Evolutionary conservation across 768 basidiomycete genomes (phyloP), one percentile per base, ranked within the genome.

Genomic region (Lactarius deliciosus): DNA sequence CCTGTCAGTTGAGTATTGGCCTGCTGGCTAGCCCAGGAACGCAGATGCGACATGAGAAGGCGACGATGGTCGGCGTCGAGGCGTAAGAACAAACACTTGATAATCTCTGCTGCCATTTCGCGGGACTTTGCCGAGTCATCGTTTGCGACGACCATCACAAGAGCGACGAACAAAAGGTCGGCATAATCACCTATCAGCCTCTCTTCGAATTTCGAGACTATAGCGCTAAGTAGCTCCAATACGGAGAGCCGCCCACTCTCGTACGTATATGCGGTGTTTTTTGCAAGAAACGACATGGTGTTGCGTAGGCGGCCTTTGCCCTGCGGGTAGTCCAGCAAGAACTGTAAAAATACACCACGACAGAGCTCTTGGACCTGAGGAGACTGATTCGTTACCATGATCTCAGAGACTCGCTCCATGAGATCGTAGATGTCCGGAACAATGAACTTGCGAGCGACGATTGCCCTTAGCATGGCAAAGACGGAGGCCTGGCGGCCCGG

Each of bases 361-460:
- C 93, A 96, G 10, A 92, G 85, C 74, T 97, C 95, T 74, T 96
- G 96, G 9, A 96, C 93, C 71, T 91, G 89, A 0, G 86, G 76
- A 3, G 96, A 94, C 76, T 98, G 96, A 70, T 85, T 95, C 15
- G 94, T 96, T 47, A 99, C 93, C 82, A 97, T 88, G 71, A 96
- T 86, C 70, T 94, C 89, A 3, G 94, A 88, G 25, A 98, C 88
- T 65, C 88, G 87, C 66, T 93, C 92, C 96, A 99, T 98, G 41
- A 96, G 78, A 75, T 98, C 96, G 78, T 99, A 99, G 60, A 99
- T 90, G 76, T 98, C 97, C 0, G 93, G 93, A 0, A 96, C 92
- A 38, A 98, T 88, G 69, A 98, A 91, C 74, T 92, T 93, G 38
- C 96, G 87, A 6, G 89, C 84, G 18, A 98, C 88, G 70, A 98